phyloP scores from a whole-genome alignment of 1,139 yeast species.

The Zhuliangozyma blackwelliae region DNA sequence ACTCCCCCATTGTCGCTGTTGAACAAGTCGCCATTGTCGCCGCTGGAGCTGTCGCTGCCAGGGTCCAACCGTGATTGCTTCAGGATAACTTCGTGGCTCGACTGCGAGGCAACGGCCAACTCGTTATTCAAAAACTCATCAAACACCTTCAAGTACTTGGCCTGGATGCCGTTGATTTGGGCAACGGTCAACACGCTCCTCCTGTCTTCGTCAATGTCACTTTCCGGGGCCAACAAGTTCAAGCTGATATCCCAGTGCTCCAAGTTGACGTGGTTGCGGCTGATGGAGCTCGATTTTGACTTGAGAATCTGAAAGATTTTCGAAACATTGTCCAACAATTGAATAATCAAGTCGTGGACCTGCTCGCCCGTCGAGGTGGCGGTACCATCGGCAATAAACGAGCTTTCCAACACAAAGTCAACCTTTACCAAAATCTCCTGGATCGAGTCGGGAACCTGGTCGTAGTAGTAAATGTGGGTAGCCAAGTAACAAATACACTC shows the following conservation, averaged over 20 bases:
- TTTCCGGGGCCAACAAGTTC: conserved; percentile 28
- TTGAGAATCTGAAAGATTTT: conserved; percentile 30
- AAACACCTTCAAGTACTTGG: conserved; percentile 31
- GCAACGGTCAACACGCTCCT: conserved; percentile 15
- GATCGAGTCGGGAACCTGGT: conserved; percentile 75
- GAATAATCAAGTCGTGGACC: conserved; percentile 22
- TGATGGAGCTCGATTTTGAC: conserved; percentile 28
- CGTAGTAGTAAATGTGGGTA: conserved; percentile 70
- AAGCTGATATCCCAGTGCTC: conserved; percentile 44
- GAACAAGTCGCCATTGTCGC: conserved; percentile 3
- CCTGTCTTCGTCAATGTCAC: conserved; percentile 14
- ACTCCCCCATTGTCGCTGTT: conserved; percentile 11
- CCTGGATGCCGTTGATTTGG: conserved; percentile 29
- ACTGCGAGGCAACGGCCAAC: conserved; percentile 12
- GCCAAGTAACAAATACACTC: conserved; percentile 60
- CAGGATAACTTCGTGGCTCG: conserved; percentile 5
- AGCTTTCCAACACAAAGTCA: conserved; percentile 26
- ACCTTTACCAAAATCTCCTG: conserved; percentile 48
- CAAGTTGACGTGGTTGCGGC: conserved; percentile 38
- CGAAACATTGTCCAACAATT: conserved; percentile 30
- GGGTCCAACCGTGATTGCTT: conserved; percentile 8
- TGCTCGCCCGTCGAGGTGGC: conserved; percentile 11
- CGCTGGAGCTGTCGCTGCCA: conserved; percentile 6
- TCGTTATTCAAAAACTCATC: conserved; percentile 32
- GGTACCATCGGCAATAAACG: conserved; percentile 13